Conservation (phyloP, 1,284 basidiomycete genomes). For the Ustilago crameri region DNA sequence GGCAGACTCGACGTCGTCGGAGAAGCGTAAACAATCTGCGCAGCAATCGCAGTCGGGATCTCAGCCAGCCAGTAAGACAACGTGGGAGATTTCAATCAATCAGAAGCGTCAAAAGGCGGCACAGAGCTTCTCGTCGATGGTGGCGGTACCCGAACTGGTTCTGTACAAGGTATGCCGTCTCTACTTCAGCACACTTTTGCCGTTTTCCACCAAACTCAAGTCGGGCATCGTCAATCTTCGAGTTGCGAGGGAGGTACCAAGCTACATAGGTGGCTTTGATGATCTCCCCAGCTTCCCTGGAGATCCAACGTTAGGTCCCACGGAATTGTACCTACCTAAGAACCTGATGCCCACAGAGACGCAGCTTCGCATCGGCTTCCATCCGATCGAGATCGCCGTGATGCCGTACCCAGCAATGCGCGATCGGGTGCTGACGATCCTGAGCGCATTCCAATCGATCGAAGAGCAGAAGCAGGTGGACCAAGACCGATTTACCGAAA, state of each 20-base stretch:
- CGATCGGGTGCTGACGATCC: constrained; percentile 40
- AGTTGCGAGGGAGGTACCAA: constrained; percentile 27
- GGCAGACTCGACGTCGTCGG: not conserved
- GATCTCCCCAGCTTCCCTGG: constrained; percentile 47
- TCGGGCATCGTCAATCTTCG: constrained; percentile 52
- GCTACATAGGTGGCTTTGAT: constrained; percentile 32
- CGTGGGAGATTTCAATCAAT: constrained; percentile 47
- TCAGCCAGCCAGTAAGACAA: constrained; percentile 26
- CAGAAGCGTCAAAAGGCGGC: constrained; percentile 42
- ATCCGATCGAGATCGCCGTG: constrained; percentile 48
- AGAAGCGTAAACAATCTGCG: not conserved
- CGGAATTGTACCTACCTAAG: constrained; percentile 37
- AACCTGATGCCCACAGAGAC: constrained; percentile 52
- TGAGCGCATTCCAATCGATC: constrained; percentile 45
- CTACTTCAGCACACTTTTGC: constrained; percentile 50
- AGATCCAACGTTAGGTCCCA: constrained; percentile 17
- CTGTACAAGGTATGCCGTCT: constrained; percentile 52
- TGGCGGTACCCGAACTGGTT: constrained; percentile 46
- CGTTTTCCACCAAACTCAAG: constrained; percentile 46
- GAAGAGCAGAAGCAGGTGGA: constrained; percentile 31
- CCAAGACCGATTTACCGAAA: constrained; percentile 19
- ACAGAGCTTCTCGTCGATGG: constrained; percentile 45
- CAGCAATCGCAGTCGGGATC: constrained; percentile 13
- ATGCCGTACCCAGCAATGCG: constrained; percentile 46
- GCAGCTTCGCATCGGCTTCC: constrained; percentile 50